A percentile compares a stretch with the other conserved stretches of the same genome.
Evolutionary conservation across 2,329 filamentous ascomycete species (phyloP).

Genomic region (Trichoderma guizhouense): DNA sequence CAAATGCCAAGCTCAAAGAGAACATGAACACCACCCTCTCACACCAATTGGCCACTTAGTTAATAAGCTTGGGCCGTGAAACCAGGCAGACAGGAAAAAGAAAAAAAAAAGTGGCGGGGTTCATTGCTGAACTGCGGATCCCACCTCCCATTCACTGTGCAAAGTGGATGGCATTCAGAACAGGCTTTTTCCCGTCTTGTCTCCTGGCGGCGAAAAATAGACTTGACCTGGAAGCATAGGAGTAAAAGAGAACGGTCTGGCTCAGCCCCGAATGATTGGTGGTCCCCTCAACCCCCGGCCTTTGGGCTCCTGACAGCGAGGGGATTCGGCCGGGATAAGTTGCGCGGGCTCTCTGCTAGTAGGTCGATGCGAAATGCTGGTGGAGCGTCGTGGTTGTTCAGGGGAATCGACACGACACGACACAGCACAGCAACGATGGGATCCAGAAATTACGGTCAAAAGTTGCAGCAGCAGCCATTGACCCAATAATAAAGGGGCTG

Average conservation of each 20-base stretch:
- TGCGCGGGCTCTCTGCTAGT: background rate
- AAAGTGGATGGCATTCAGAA: background rate
- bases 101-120: slow-evolving; percentile 13
- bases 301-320: slow-evolving; percentile 3
- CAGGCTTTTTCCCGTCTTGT: background rate
- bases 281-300: background rate
- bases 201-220: background rate
- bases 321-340: slow-evolving; percentile 7
- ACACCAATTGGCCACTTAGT: slow-evolving; percentile 9
- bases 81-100: background rate
- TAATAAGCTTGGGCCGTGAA: slow-evolving; percentile 12
- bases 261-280: background rate
- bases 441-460: slow-evolving; percentile 20
- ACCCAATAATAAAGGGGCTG: slow-evolving; percentile 4
- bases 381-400: slow-evolving; percentile 8
- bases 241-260: background rate
- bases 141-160: slow-evolving; percentile 4
- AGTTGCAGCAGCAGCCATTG: slow-evolving; percentile 8
- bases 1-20: background rate
- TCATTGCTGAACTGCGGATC: slow-evolving; percentile 13
- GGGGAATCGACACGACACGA: background rate
- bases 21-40: background rate
- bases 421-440: background rate
- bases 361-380: slow-evolving; percentile 14
- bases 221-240: background rate